Evolutionary conservation across 1,284 basidiomycete genomes (phyloP).

Genomic region (Athelia psychrophila): DNA sequence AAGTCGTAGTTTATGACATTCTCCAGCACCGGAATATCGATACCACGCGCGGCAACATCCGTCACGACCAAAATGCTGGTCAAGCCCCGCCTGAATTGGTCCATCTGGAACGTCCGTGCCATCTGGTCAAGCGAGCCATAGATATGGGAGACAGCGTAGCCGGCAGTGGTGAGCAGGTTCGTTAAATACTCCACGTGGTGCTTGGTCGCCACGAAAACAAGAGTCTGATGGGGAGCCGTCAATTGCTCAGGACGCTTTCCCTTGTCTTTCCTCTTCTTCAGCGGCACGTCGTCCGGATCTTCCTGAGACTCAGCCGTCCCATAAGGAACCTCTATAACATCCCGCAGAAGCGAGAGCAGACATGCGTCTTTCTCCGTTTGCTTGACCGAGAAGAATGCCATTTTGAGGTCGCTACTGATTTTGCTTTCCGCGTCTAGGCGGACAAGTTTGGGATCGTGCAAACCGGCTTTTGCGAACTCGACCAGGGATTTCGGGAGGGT

Average conservation of each 20-base stretch:
- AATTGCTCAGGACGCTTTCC: conserved; percentile 46
- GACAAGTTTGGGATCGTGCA: conserved; percentile 92
- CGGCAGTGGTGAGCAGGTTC: conserved; percentile 75
- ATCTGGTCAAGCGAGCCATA: conserved; percentile 95
- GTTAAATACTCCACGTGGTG: conserved; percentile 98
- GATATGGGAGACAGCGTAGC: conserved; percentile 95
- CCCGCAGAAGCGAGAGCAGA: conserved; percentile 80
- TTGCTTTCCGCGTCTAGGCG: conserved; percentile 95
- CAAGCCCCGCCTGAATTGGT: conserved; percentile 81
- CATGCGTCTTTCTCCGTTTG: conserved; percentile 95
- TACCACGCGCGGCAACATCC: conserved; percentile 96
- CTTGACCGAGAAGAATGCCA: conserved; percentile 94
- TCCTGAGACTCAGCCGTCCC: conserved; percentile 31
- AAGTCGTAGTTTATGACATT: conserved; percentile 99
- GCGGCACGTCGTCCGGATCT: conserved; percentile 22
- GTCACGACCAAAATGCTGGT: conserved; percentile 94
- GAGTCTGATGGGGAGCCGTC: conserved; percentile 84
- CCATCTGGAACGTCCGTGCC: conserved; percentile 91
- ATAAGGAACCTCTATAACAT: conserved; percentile 83
- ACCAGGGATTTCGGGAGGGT: conserved; percentile 95
- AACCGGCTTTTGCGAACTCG: conserved; percentile 96
- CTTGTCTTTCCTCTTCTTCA: conserved; percentile 49
- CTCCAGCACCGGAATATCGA: conserved; percentile 92
- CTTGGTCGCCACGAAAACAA: conserved; percentile 97
- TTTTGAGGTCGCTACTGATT: conserved; percentile 89